Evolutionary conservation across 371 early-diverging fungal species (phyloP).

Genomic region (Mortierella sp.): DNA sequence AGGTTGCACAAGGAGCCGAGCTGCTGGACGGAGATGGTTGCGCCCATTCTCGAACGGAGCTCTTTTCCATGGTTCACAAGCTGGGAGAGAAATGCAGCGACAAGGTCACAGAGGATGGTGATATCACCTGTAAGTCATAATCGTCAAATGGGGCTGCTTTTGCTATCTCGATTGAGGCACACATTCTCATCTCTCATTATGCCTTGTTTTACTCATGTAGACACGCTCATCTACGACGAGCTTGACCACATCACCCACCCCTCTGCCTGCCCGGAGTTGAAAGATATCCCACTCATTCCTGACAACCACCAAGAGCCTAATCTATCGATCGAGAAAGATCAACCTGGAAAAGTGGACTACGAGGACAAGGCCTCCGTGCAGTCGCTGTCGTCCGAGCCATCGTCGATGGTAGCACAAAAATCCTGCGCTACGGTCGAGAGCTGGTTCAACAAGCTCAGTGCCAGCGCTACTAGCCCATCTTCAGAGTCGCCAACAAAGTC

Average conservation of each 20-base stretch:
- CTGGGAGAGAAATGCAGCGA: slow-evolving; percentile 10
- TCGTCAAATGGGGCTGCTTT: neutral
- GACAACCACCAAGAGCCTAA: neutral
- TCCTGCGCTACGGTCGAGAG: neutral
- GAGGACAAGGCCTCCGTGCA: neutral
- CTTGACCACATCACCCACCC: slow-evolving; percentile 11
- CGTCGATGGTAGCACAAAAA: neutral
- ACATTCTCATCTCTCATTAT: neutral
- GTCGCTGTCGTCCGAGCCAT: neutral
- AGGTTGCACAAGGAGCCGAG: slow-evolving; percentile 18
- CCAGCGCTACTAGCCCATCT: no score
- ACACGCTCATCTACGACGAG: slow-evolving; percentile 6
- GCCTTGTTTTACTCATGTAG: neutral
- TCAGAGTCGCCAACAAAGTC: neutral
- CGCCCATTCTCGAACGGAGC: neutral
- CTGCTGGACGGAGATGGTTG: neutral
- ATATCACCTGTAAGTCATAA: slow-evolving; percentile 15
- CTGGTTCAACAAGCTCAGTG: neutral
- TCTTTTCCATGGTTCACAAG: neutral
- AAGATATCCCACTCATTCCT: neutral
- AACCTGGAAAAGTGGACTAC: neutral
- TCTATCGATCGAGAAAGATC: neutral
- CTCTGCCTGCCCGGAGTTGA: neutral
- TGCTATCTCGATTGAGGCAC: neutral
- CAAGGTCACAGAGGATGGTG: neutral